Percentiles rank a stretch among this genome's conserved stretches.
Evolutionary conservation across 495 filamentous ascomycete species (phyloP).

Genomic region (Aspergillus saccharolyticus): DNA sequence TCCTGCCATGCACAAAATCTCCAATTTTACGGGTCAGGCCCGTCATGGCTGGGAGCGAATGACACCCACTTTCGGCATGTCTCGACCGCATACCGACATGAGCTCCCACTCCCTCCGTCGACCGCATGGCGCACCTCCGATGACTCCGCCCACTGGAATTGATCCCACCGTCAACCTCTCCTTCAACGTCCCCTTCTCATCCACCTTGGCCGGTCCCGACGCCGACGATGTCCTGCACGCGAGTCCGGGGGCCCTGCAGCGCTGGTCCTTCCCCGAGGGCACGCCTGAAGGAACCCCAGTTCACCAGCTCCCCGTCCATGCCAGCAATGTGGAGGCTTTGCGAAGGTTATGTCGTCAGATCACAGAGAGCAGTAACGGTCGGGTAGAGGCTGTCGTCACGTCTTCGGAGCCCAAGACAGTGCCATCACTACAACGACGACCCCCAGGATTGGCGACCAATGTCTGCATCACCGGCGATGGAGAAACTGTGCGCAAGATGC

Average conservation of each 20-base stretch:
- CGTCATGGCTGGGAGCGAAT: constrained; percentile 94
- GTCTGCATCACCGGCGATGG: constrained; percentile 82
- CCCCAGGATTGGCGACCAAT: constrained; percentile 76
- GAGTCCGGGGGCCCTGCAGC: constrained; percentile 70
- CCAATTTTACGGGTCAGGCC: constrained; percentile 72
- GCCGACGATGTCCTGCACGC: constrained; percentile 88
- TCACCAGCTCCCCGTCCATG: constrained; percentile 83
- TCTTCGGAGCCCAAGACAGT: constrained; percentile 76
- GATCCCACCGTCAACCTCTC: constrained; percentile 71
- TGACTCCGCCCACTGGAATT: constrained; percentile 58
- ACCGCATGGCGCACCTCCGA: constrained; percentile 58
- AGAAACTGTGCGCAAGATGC: constrained; percentile 77
- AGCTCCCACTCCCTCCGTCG: constrained; percentile 64
- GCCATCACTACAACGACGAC: constrained; percentile 57
- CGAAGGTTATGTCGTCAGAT: constrained; percentile 73
- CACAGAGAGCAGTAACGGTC: constrained; percentile 61
- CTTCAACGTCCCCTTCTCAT: constrained; percentile 94
- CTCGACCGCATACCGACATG: constrained; percentile 70
- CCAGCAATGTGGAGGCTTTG: constrained; percentile 72
- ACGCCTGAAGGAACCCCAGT: constrained; percentile 75
- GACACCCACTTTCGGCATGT: constrained; percentile 77
- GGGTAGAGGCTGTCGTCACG: constrained; percentile 74
- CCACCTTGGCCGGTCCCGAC: constrained; percentile 83
- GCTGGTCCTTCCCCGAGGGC: constrained; percentile 88
- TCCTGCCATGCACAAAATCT: constrained; percentile 81